Base-by-base conservation (phyloP, 2,329 filamentous ascomycete species). In the Apiospora rasikravindrae region DNA sequence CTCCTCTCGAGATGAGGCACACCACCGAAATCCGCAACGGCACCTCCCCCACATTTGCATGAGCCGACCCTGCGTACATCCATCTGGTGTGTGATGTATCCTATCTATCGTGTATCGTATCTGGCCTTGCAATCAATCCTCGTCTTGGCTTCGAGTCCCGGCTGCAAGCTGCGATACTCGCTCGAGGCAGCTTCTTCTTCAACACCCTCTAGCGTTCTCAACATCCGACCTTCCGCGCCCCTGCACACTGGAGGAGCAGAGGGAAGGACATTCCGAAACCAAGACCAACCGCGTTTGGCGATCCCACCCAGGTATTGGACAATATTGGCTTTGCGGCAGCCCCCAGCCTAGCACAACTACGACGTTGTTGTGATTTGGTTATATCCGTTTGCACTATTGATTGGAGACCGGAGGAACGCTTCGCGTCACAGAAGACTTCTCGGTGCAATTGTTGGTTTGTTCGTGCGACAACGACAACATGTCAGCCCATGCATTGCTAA, bases 211-310 rank as follows among this genome's bases (percentile, higher is more conserved):
- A 61, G 53, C 53, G 53, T 26, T 40, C 19, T 40, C 16, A 6
- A 40, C 19, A 64, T 40, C 57, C 57, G 57, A 40, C 33, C 33
- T 64, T 64, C 57, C 57, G 33, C 57, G 49, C 49, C 49, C 40
- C 49, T 51, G 3, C 10, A 51, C 40, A 42, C 11, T 11, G 40
- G 40, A 42, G 40, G 40, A 42, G 10, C 40, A 42, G 26, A 26
- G 29, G 51, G 51, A 57, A 57, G 16, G 13, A 57, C 51, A 29
- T 57, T 29, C 26, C 51, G 51, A 37, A 14, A 64, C 6, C 57
- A 64, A 40, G 57, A 14, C 29, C 57, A 64, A 57, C 24, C 51
- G 51, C 51, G 26, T 16, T 57, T 57, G 51, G 51, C 26, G 2
- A 33, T 2, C 26, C 3, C 13, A 13, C 11, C 51, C 11, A 57